phyloP scores from a whole-genome alignment of 192 early-diverging fungal genomes.

The Chytriomyces sp. region DNA sequence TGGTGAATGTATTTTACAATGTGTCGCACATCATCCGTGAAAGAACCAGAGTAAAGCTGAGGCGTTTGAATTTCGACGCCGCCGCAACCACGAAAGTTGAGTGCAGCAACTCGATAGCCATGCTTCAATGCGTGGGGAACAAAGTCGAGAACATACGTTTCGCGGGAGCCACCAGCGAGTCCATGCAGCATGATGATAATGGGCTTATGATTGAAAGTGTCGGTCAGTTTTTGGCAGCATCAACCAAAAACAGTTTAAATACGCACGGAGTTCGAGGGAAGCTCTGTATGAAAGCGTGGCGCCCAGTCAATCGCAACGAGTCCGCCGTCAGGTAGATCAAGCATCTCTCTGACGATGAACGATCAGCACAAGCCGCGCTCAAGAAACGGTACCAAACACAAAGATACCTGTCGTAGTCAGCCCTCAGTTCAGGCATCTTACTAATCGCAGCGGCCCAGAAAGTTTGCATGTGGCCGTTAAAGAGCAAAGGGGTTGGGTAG shows the following conservation, averaged over 20 bases:
- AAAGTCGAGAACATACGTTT: conserved; percentile 83
- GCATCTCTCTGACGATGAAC: conserved; percentile 51
- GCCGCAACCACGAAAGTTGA: conserved; percentile 91
- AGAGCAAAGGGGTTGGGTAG: conserved; percentile 74
- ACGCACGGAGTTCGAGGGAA: conserved; percentile 41
- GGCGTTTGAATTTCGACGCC: conserved; percentile 76
- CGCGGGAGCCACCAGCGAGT: conserved; percentile 89
- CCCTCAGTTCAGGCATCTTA: conserved; percentile 41
- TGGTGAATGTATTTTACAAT: conserved; percentile 61
- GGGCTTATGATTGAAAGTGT: conserved; percentile 43
- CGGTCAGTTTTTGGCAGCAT: background rate
- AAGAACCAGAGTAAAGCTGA: conserved; percentile 81
- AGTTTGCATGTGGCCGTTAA: conserved; percentile 83
- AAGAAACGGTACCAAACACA: conserved; percentile 35
- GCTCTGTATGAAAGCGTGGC: conserved; percentile 59
- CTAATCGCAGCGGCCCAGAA: conserved; percentile 60
- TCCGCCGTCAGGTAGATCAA: conserved; percentile 81
- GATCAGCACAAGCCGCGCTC: background rate
- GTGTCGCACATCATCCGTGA: conserved; percentile 78
- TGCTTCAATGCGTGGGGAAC: conserved; percentile 43
- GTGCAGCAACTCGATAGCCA: conserved; percentile 77
- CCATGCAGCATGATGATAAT: conserved; percentile 87
- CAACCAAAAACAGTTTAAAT: conserved; percentile 40
- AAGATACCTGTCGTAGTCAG: conserved; percentile 72
- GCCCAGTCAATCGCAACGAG: conserved; percentile 88